Evolutionary conservation across 768 basidiomycete genomes (phyloP).

Genomic region (Coprinopsis cinerea): DNA sequence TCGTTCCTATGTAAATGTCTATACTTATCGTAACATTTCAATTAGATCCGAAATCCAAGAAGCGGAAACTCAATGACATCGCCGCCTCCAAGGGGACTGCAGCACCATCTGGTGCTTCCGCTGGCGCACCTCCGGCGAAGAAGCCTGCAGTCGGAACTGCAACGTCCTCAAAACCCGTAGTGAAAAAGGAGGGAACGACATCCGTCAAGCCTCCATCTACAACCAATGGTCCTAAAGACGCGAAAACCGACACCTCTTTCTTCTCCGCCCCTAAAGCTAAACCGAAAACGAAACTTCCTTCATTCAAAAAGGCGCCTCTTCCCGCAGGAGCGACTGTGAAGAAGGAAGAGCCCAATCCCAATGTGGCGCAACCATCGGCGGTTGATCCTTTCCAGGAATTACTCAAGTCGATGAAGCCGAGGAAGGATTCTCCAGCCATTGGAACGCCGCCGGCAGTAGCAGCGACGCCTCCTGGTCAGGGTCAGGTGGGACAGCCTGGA

Average conservation of each 20-base stretch:
- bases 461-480: slow-evolving; percentile 23
- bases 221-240: slow-evolving; percentile 38
- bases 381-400: slow-evolving; percentile 81
- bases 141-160: slow-evolving; percentile 49
- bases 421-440: slow-evolving; percentile 56
- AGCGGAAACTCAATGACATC: slow-evolving; percentile 60
- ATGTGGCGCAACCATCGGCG: slow-evolving; percentile 70
- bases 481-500: slow-evolving; percentile 26
- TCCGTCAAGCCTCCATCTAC: slow-evolving; percentile 4
- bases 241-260: slow-evolving; percentile 82
- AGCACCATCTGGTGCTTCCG: neutral
- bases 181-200: slow-evolving; percentile 48
- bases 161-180: slow-evolving; percentile 34
- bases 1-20: slow-evolving; percentile 20
- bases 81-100: neutral
- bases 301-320: slow-evolving; percentile 70
- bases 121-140: slow-evolving; percentile 50
- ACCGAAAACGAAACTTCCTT: slow-evolving; percentile 76
- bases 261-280: slow-evolving; percentile 88
- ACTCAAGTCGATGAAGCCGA: slow-evolving; percentile 67
- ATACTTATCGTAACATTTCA: slow-evolving; percentile 1
- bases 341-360: slow-evolving; percentile 47
- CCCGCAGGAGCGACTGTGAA: slow-evolving; percentile 24
- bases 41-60: slow-evolving; percentile 58
- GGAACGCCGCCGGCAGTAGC: slow-evolving; percentile 47